A percentile compares a stretch with the other conserved stretches of the same genome.
phyloP scores from a whole-genome alignment of 2,329 filamentous ascomycete species.

The Phialophora verrucosa region DNA sequence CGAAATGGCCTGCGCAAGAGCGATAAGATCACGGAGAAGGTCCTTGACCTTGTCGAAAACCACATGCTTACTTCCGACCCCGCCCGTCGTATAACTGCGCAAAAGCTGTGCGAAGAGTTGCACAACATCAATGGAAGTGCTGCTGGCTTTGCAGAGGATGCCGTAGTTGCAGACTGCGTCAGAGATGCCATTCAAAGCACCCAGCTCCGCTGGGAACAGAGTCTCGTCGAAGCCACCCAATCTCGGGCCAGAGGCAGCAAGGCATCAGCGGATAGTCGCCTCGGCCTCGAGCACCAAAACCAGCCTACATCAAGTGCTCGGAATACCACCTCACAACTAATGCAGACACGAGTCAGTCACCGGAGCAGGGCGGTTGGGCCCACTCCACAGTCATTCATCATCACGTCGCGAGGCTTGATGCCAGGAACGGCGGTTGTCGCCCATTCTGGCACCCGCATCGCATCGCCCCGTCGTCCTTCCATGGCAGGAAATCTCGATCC shows the following conservation, averaged over 20 bases:
- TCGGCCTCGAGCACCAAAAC: neutral
- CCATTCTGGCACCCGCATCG: neutral
- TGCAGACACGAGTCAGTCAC: neutral
- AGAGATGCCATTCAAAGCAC: neutral
- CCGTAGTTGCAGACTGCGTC: neutral
- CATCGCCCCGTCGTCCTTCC: neutral
- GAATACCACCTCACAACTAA: neutral
- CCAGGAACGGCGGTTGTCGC: neutral
- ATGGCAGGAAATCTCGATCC: neutral
- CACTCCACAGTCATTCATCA: neutral
- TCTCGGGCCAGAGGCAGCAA: neutral
- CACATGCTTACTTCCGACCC: neutral
- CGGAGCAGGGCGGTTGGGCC: neutral
- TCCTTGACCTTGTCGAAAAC: neutral
- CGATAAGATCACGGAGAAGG: conserved; percentile 1
- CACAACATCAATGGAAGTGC: neutral
- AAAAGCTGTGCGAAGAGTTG: neutral
- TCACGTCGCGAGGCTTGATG: neutral
- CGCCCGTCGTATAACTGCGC: neutral
- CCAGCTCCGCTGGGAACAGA: neutral
- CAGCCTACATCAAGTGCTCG: neutral
- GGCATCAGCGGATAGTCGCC: neutral
- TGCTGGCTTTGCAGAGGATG: neutral
- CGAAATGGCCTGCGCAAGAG: neutral
- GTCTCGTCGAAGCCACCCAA: neutral